phyloP scores from a whole-genome alignment of 768 basidiomycete genomes.

The Paxillus ammoniavirescens region DNA sequence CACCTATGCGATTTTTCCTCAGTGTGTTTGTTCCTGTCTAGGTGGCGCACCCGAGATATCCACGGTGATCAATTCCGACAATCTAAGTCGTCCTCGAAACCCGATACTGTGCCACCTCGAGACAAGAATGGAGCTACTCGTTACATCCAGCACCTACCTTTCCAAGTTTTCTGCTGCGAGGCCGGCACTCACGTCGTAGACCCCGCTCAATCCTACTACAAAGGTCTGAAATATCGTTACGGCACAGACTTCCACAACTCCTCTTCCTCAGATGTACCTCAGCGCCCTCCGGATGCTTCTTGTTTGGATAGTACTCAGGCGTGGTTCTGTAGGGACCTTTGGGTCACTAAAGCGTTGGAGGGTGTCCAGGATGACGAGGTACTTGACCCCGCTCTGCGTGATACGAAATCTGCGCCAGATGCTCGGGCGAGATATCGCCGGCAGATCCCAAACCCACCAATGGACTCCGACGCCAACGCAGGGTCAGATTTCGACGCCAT shows the following conservation, averaged over 20 bases:
- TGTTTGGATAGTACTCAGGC: slow-evolving; percentile 97
- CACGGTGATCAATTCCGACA: slow-evolving; percentile 98
- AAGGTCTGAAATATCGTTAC: slow-evolving; percentile 80
- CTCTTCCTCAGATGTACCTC: slow-evolving; percentile 52
- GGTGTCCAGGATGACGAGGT: slow-evolving; percentile 58
- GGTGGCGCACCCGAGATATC: slow-evolving; percentile 97
- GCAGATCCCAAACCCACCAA: slow-evolving; percentile 27
- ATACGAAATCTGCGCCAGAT: slow-evolving; percentile 10
- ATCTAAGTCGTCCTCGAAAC: slow-evolving; percentile 89
- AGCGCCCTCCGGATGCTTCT: slow-evolving; percentile 73
- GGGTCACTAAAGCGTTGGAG: slow-evolving; percentile 84
- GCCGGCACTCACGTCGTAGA: slow-evolving; percentile 97
- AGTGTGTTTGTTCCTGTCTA: slow-evolving; percentile 26
- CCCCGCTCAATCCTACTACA: slow-evolving; percentile 94
- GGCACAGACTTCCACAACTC: slow-evolving; percentile 82
- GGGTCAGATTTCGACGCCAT: slow-evolving; percentile 90
- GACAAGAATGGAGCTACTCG: slow-evolving; percentile 78
- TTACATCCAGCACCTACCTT: slow-evolving; percentile 90
- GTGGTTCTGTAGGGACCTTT: slow-evolving; percentile 97
- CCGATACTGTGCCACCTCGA: slow-evolving; percentile 89
- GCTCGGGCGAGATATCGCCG: slow-evolving; percentile 33
- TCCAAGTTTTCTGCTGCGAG: slow-evolving; percentile 99
- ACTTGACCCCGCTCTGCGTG: slow-evolving; percentile 12
- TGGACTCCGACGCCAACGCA: slow-evolving; percentile 75
- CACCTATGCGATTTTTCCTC: background rate